Percentiles rank a stretch among this genome's conserved stretches.
phyloP scores from a whole-genome alignment of 176 grass and related monocot genomes.

The Echinochloa phyllopogon region DNA sequence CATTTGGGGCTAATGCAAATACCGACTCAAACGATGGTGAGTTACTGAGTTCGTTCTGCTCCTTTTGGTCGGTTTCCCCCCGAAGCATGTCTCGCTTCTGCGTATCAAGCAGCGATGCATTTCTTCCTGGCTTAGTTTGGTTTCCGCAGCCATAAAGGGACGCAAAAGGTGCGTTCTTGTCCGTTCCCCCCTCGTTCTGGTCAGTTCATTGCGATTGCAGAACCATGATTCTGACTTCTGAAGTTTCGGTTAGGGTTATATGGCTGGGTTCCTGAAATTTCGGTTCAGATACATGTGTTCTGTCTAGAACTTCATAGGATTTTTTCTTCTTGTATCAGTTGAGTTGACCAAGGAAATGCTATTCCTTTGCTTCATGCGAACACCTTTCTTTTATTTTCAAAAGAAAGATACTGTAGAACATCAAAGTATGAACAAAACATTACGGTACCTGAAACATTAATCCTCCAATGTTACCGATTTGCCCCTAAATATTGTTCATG shows the following conservation, averaged over 20 bases:
- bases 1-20: slow-evolving; percentile 38
- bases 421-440: background rate
- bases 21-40: slow-evolving; percentile 63
- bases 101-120: slow-evolving; percentile 1
- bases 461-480: slow-evolving; percentile 4
- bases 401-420: background rate
- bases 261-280: slow-evolving; percentile 6
- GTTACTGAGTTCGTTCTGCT: slow-evolving; percentile 20
- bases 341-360: background rate
- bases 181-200: background rate
- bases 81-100: background rate
- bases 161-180: slow-evolving; percentile 1
- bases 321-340: background rate
- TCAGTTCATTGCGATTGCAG: slow-evolving; percentile 3
- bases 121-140: background rate
- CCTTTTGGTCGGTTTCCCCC: background rate
- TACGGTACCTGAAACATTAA: slow-evolving; percentile 24
- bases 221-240: background rate
- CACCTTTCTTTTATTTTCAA: background rate
- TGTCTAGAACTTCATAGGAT: background rate
- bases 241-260: background rate
- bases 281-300: background rate
- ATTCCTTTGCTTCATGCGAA: slow-evolving; percentile 14
- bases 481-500: background rate
- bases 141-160: background rate